Base-by-base conservation (phyloP, 495 filamentous ascomycete genomes). In the Lophiostoma macrostomum region DNA sequence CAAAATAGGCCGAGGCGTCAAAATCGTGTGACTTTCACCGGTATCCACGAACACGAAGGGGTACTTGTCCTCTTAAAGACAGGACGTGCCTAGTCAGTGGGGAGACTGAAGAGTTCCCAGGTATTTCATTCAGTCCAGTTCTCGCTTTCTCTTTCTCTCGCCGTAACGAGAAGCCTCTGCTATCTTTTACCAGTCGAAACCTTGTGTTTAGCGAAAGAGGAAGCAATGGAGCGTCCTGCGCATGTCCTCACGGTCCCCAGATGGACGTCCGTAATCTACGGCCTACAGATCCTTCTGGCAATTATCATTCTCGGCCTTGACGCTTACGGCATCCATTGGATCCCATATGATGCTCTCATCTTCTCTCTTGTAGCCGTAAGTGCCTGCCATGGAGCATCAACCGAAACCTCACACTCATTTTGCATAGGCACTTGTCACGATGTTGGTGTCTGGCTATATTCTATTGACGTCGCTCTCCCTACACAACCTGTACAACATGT, bases 361-460 rank as follows among this genome's bases (percentile, higher is more conserved):
- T 62, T 32, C 24, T 50, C 59, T 13, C 59, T 62, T 37, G 53
- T 62, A 19, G 42, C 32, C 22, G 59, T 62, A 53, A 40, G 58
- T 59, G 11, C 10, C 8, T 38, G 4, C 1, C 44, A 37, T 32
- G 24, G 13, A 36, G 28, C 29, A 6, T 11, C 13, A 24, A 39
- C 8, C 13, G 3, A 12, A 44, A 40, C 16, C 25, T 14, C 4
- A 1, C 8, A 24, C 5, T 12, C 3, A 4, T 34, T 53, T 3
- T 3, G 1, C 6, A 3, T 22, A 61, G 58, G 42, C 43, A 14
- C 30, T 61, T 24, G 30, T 14, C 46, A 61, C 58, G 1, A 3
- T 61, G n/a, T 46, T 38, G 3, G 28, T 52, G 20, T 16, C 18
- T 32, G 34, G 25, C 20, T 61, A 61, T 40, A 43, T 56, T 13